Evolutionary conservation across 148 eudicot genomes (phyloP).

Genomic region (Rhododendron molle): DNA sequence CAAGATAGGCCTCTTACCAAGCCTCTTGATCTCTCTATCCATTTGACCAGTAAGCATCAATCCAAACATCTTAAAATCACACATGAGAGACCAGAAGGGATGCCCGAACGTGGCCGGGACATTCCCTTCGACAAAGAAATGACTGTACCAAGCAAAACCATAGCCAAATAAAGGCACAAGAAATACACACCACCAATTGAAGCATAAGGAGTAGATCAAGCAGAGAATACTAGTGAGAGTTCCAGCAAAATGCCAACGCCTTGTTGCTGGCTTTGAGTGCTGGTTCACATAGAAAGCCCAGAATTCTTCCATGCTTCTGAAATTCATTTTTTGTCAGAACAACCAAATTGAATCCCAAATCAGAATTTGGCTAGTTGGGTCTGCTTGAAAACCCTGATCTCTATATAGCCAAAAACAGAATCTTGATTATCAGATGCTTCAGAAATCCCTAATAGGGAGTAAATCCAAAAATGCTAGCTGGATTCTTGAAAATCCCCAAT

Average conservation of each 20-base stretch:
- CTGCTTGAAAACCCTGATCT: not conserved
- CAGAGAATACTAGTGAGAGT: constrained; percentile 51
- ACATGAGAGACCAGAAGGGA: constrained; percentile 81
- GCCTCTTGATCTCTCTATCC: constrained; percentile 89
- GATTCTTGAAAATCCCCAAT: not conserved
- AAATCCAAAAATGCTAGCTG: not conserved
- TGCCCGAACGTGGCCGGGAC: constrained; percentile 78
- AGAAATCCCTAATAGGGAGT: not conserved
- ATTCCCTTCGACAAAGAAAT: constrained; percentile 80
- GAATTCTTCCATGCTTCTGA: constrained; percentile 77
- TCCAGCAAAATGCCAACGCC: constrained; percentile 89
- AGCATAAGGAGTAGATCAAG: constrained; percentile 44
- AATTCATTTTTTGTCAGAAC: constrained; percentile 43
- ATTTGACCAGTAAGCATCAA: constrained; percentile 81
- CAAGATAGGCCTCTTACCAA: constrained; percentile 83
- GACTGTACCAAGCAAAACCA: constrained; percentile 92
- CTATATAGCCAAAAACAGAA: constrained; percentile 1
- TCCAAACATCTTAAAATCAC: constrained; percentile 94
- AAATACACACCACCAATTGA: constrained; percentile 59
- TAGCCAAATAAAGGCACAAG: constrained; percentile 72
- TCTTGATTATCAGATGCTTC: not conserved
- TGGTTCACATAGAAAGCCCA: constrained; percentile 89
- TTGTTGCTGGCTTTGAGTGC: constrained; percentile 82
- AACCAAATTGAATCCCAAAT: constrained; percentile 9
- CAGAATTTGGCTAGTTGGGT: not conserved